A percentile compares a stretch with the other conserved stretches of the same genome.
phyloP scores from a whole-genome alignment of 1,284 basidiomycete species.

The Gastroboletus turbinatus region DNA sequence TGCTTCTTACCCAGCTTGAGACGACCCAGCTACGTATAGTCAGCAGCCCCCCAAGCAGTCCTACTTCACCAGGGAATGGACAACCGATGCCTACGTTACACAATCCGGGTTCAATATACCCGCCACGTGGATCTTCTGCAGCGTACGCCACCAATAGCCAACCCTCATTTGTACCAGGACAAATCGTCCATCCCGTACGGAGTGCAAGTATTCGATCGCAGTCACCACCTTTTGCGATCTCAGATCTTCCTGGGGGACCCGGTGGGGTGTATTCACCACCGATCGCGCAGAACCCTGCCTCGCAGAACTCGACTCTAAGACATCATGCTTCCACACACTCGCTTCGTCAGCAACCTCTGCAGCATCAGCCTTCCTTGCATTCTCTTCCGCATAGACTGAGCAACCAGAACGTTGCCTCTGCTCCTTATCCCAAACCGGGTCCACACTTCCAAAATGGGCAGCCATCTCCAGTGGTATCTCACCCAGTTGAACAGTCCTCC shows the following conservation, averaged over 20 bases:
- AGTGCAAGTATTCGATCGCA: conserved; percentile 40
- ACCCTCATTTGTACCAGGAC: conserved; percentile 38
- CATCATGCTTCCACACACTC: conserved; percentile 30
- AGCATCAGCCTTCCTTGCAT: conserved; percentile 36
- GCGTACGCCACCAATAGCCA: conserved; percentile 9
- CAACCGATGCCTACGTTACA: conserved; percentile 22
- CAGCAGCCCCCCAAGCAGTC: conserved; percentile 2
- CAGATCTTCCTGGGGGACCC: conserved; percentile 15
- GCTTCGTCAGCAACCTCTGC: conserved; percentile 27
- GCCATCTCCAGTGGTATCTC: conserved; percentile 4
- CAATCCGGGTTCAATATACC: conserved; percentile 13
- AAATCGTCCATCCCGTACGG: conserved; percentile 42
- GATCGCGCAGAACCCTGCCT: conserved; percentile 7
- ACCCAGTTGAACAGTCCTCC: conserved; percentile 33
- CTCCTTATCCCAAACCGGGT: conserved; percentile 4
- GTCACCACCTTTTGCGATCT: conserved; percentile 18
- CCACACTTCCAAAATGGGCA: conserved; percentile 11
- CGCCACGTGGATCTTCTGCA: conserved; percentile 22
- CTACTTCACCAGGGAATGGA: conserved; percentile 27
- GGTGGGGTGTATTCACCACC: conserved; percentile 20
- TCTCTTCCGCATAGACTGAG: conserved; percentile 10
- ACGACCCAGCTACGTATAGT: conserved; percentile 3
- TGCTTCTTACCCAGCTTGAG: background rate
- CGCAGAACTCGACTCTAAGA: conserved; percentile 13
- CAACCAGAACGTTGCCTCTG: conserved; percentile 7